These are phyloP conservation scores for Bjerkandera adusta DNA, from an alignment of 1,284 basidiomycete species.

Conservation along the genomic window DNA sequence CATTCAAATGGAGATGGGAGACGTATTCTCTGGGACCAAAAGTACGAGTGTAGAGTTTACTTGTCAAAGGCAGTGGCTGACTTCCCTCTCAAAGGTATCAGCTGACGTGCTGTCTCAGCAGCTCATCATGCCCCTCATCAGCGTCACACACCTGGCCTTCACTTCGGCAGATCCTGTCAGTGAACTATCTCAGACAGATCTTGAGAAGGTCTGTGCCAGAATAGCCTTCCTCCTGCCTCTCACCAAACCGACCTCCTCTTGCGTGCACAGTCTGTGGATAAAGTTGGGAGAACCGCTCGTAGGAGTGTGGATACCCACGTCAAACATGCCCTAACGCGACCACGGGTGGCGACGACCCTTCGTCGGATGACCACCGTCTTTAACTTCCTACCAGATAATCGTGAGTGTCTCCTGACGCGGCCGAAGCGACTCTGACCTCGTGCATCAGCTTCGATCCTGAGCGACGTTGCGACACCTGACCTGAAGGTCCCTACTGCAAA, in stretches of 20 bases:
- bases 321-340: constrained; percentile 64
- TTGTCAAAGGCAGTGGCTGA: background rate
- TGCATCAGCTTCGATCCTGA: constrained; percentile 28
- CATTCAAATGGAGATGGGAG: constrained; percentile 79
- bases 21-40: constrained; percentile 60
- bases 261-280: constrained; percentile 58
- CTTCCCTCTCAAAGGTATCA: constrained; percentile 31
- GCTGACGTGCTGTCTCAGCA: constrained; percentile 73
- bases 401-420: constrained; percentile 41
- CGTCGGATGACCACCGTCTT: constrained; percentile 68
- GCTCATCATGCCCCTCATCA: constrained; percentile 72
- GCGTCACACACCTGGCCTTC: constrained; percentile 63
- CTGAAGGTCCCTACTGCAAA: constrained; percentile 7
- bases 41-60: constrained; percentile 10
- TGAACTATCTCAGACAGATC: constrained; percentile 51
- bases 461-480: constrained; percentile 17
- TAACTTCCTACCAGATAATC: constrained; percentile 59
- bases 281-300: constrained; percentile 61
- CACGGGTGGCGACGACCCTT: constrained; percentile 60
- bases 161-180: constrained; percentile 53
- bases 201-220: constrained; percentile 71
- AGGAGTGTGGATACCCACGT: constrained; percentile 68
- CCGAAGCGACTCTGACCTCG: background rate
- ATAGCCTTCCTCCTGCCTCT: no score
- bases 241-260: constrained; percentile 6